A percentile compares a stretch with the other conserved stretches of the same genome.
Conservation (phyloP, 2,329 filamentous ascomycete species). For the Pseudocercospora fuligena region DNA sequence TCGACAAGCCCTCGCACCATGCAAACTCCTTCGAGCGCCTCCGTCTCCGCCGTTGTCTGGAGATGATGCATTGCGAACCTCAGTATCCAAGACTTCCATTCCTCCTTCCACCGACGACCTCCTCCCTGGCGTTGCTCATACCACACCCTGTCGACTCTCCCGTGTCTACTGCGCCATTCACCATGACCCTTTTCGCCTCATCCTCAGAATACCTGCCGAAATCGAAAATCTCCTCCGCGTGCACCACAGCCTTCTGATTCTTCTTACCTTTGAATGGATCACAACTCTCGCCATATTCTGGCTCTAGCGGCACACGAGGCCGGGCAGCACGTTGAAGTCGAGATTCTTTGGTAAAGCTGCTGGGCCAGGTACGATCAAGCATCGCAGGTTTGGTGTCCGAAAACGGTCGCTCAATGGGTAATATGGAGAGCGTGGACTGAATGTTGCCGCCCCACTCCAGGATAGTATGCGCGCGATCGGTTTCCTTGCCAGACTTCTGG, state of each 20-base stretch:
- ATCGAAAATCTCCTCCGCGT: neutral
- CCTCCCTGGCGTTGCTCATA: neutral
- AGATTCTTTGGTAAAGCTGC: neutral
- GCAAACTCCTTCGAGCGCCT: neutral
- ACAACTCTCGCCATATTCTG: neutral
- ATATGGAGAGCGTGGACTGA: neutral
- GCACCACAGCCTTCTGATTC: neutral
- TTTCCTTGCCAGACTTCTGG: neutral
- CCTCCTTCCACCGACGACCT: neutral
- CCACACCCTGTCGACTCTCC: neutral
- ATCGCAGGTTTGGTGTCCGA: neutral
- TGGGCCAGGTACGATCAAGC: constrained; percentile 12
- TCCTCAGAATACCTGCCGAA: neutral
- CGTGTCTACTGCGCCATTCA: neutral
- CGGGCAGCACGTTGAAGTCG: neutral
- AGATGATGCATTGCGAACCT: neutral
- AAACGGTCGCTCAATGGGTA: constrained; percentile 1
- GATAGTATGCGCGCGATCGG: neutral
- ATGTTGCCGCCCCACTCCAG: constrained; percentile 17
- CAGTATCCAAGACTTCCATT: neutral
- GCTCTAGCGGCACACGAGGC: neutral
- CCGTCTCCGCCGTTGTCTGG: neutral
- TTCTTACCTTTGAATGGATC: neutral
- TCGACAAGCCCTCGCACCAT: neutral
- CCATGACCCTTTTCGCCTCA: neutral